Evolutionary conservation across 768 basidiomycete species (phyloP), one percentile per base, ranked within the genome.

Genomic region (Leccinum ochraceum): DNA sequence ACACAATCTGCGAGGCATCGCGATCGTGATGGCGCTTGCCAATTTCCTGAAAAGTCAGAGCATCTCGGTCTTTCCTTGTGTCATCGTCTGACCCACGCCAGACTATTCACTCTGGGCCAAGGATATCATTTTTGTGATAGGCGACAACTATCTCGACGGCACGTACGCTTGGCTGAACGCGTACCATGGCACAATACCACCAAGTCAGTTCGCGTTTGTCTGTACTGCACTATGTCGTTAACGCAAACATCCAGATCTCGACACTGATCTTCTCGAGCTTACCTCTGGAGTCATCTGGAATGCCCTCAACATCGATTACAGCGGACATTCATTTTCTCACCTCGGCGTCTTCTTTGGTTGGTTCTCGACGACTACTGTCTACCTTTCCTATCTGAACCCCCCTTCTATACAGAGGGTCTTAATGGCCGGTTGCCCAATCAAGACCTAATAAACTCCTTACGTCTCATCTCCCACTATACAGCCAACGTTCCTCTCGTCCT

Each of bases 361-460:
- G 87, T 49, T 55, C n/a, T 54, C 30, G 9, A 44, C 1, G 22
- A 1, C 54, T 10, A 37, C 30, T 32, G n/a, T 42, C 24, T 30
- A 10, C 30, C 53, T 46, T 59, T 59, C 7, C 61, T 65, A 37
- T 56, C 26, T 24, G 24, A 58, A 59, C 3, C 32, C 36, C 39
- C 37, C 32, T 56, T 51, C 9, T 57, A 16, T 16, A 17, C 72
- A 98, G 96, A 98, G 81, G 97, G 96, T 13, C 79, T 94, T 3
- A 98, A 98, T 70, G 97, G 95, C 22, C 88, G 94, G 22, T 79
- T 98, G 49, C 95, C 97, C 4, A 99, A 99, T 69, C 95, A 98
- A 75, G 97, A 99, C 74, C 79, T 97, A 2, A 76, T 97, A 59
- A 98, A 97, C 71, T 89, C 93, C 0, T 82, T 93, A 52, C 78